phyloP scores from a whole-genome alignment of 805 yeast genomes.

The Candida arabinofermentans region DNA sequence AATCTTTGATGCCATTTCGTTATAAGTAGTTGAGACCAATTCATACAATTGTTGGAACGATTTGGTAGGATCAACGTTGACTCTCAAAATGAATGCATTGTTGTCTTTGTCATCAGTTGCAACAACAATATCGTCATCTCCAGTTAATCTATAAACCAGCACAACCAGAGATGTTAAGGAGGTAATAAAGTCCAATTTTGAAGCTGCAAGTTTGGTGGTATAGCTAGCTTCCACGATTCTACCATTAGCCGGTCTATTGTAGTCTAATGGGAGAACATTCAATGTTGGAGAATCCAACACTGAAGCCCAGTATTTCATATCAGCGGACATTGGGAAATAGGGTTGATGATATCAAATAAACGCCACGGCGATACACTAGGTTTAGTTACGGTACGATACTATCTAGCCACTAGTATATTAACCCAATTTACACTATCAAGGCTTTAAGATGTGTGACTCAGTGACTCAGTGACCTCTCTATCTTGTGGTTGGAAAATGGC shows the following conservation, averaged over 20 bases:
- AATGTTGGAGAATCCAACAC: conserved; percentile 75
- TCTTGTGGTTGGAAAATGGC: not conserved
- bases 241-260: conserved; percentile 67
- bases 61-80: conserved; percentile 50
- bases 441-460: too few species aligned
- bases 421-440: too few species aligned
- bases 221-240: conserved; percentile 61
- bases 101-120: conserved; percentile 55
- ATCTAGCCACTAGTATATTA: too few species aligned
- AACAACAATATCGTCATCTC: conserved; percentile 90
- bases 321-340: conserved; percentile 9
- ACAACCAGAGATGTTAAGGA: conserved; percentile 67
- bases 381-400: too few species aligned
- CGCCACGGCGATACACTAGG: too few species aligned
- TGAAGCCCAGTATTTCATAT: conserved; percentile 55
- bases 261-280: conserved; percentile 86
- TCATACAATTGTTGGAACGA: conserved; percentile 51
- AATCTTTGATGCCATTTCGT: conserved; percentile 29
- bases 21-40: conserved; percentile 40
- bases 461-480: too few species aligned
- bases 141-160: conserved; percentile 75
- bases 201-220: conserved; percentile 28
- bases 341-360: not conserved
- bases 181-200: conserved; percentile 37
- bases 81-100: conserved; percentile 58